Evolutionary conservation across 2,329 filamentous ascomycete species (phyloP).

Genomic region (Fusarium lyarnte): DNA sequence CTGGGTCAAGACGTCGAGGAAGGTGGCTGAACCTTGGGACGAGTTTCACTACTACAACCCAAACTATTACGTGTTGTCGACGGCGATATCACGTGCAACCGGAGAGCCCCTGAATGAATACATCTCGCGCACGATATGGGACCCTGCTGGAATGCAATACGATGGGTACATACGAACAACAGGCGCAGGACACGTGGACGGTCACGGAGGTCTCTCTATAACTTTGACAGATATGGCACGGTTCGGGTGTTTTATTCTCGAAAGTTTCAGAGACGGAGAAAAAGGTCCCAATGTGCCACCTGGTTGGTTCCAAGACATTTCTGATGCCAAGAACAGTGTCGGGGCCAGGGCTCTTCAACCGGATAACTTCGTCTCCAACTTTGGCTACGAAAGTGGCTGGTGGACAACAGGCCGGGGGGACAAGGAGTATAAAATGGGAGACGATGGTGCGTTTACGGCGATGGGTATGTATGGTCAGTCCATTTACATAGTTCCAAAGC

Average conservation of each 20-base stretch:
- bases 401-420: slow-evolving; percentile 23
- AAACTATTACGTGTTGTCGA: slow-evolving; percentile 27
- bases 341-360: slow-evolving; percentile 15
- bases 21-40: slow-evolving; percentile 30
- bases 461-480: slow-evolving; percentile 32
- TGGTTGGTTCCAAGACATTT: slow-evolving; percentile 23
- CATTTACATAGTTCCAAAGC: slow-evolving; percentile 18
- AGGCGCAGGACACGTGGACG: slow-evolving; percentile 26
- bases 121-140: slow-evolving; percentile 26
- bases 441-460: slow-evolving; percentile 18
- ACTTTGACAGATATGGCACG: slow-evolving; percentile 27
- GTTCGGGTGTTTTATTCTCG: slow-evolving; percentile 26
- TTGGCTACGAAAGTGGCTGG: slow-evolving; percentile 33
- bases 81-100: slow-evolving; percentile 22
- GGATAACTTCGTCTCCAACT: slow-evolving; percentile 18
- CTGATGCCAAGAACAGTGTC: slow-evolving; percentile 14
- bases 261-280: background rate
- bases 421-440: slow-evolving; percentile 5
- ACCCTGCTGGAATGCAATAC: slow-evolving; percentile 33
- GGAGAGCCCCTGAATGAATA: slow-evolving; percentile 21
- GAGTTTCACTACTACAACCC: slow-evolving; percentile 39
- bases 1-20: slow-evolving; percentile 25
- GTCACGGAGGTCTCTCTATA: slow-evolving; percentile 19
- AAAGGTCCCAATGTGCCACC: slow-evolving; percentile 10
- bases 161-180: slow-evolving; percentile 32